Evolutionary conservation across 2,329 filamentous ascomycete species (phyloP).

Genomic region (Magnaporthiopsis poae): DNA sequence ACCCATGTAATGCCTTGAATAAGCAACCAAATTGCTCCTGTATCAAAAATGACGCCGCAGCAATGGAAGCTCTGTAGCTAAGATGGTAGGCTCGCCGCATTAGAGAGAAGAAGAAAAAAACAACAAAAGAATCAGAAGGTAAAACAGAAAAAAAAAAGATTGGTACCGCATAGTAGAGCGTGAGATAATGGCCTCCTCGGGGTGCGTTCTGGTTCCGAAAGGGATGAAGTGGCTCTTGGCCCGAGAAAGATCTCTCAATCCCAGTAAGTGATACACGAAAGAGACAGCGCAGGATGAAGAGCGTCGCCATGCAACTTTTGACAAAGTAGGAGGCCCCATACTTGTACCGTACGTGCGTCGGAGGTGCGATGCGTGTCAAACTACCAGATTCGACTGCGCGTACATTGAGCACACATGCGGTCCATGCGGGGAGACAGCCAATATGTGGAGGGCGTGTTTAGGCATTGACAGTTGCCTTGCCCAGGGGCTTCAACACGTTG

Average conservation of each 20-base stretch:
- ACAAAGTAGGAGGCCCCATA: neutral
- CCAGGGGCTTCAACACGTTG: slow-evolving; percentile 38
- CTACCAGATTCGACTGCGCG: neutral
- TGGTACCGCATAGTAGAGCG: neutral
- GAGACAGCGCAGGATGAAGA: neutral
- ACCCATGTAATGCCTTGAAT: neutral
- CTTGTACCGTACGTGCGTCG: neutral
- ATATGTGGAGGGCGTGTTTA: slow-evolving; percentile 2
- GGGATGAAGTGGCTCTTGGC: neutral
- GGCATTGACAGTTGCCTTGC: slow-evolving; percentile 20
- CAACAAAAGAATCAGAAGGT: neutral
- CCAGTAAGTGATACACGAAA: neutral
- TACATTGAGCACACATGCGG: neutral
- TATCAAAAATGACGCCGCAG: neutral
- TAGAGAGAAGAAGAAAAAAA: neutral
- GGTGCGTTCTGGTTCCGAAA: neutral
- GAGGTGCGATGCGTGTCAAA: neutral
- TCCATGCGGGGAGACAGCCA: neutral
- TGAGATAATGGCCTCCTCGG: neutral
- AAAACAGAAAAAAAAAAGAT: neutral
- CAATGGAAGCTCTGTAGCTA: neutral
- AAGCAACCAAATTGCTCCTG: neutral
- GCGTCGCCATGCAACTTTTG: neutral
- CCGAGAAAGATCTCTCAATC: neutral
- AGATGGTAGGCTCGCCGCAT: neutral